Conservation (phyloP, 148 eudicot genomes). For the Rhododendron ferrugineum region DNA sequence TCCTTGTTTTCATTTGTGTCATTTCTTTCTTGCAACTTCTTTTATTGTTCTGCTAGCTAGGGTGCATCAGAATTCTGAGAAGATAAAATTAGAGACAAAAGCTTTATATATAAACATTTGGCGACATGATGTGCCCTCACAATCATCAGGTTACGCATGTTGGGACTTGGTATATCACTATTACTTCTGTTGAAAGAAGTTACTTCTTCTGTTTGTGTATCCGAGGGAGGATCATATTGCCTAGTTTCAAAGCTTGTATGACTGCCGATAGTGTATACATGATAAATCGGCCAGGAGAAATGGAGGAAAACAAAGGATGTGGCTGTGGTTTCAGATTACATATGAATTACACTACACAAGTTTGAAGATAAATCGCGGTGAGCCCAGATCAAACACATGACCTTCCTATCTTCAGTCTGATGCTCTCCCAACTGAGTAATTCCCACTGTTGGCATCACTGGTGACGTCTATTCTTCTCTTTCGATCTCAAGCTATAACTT, state of each 20-base stretch:
- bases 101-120: too few species aligned
- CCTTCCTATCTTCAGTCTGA: constrained; percentile 49
- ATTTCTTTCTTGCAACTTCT: background rate
- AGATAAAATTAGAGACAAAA: background rate
- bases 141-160: background rate
- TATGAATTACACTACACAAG: background rate
- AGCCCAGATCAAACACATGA: constrained; percentile 74
- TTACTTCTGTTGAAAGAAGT: background rate
- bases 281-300: background rate
- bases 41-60: background rate
- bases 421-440: constrained; percentile 40
- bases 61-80: background rate
- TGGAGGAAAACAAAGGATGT: background rate
- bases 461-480: background rate
- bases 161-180: background rate
- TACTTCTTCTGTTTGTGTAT: background rate
- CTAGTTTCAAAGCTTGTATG: background rate
- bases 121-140: background rate
- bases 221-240: background rate
- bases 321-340: background rate
- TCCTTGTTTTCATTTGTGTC: background rate
- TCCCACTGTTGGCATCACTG: constrained; percentile 12
- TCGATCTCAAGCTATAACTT: background rate
- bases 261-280: background rate
- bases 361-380: constrained; percentile 36